phyloP scores from a whole-genome alignment of 345 rosid species.

The Euphorbia peplus region DNA sequence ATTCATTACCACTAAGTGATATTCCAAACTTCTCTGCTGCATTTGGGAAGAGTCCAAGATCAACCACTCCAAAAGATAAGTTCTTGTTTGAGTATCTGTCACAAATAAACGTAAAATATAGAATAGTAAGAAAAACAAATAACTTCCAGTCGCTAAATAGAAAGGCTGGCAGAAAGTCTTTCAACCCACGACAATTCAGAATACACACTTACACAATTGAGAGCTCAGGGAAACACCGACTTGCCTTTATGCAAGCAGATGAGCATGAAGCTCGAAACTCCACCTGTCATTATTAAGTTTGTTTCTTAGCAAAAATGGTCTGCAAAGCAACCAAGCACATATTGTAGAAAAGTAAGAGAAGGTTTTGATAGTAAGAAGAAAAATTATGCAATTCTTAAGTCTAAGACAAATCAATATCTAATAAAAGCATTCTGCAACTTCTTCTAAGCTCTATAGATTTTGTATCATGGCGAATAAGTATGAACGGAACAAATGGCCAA shows the following conservation, averaged over 20 bases:
- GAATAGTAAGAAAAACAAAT: constrained; percentile 6
- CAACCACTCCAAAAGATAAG: constrained; percentile 79
- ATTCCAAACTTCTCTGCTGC: constrained; percentile 84
- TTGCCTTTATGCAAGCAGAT: constrained; percentile 57
- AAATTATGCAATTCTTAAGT: constrained; percentile 3
- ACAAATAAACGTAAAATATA: constrained; percentile 5
- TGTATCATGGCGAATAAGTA: background rate
- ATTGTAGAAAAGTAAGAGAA: background rate
- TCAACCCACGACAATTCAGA: background rate
- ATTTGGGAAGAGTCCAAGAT: constrained; percentile 92
- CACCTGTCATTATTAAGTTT: constrained; percentile 47
- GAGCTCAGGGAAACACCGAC: constrained; percentile 76
- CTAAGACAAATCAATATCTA: background rate
- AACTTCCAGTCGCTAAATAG: background rate
- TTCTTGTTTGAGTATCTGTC: constrained; percentile 76
- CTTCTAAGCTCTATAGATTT: background rate
- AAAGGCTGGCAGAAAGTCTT: background rate
- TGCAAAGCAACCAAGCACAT: background rate
- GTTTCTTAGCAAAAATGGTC: background rate
- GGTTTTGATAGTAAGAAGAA: background rate
- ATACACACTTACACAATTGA: constrained; percentile 54
- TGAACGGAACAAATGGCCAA: background rate
- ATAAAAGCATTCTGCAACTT: background rate
- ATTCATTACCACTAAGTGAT: constrained; percentile 58
- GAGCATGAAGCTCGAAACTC: constrained; percentile 61